Conservation (phyloP, 2,329 filamentous ascomycete species). For the Exserohilum rostratum region DNA sequence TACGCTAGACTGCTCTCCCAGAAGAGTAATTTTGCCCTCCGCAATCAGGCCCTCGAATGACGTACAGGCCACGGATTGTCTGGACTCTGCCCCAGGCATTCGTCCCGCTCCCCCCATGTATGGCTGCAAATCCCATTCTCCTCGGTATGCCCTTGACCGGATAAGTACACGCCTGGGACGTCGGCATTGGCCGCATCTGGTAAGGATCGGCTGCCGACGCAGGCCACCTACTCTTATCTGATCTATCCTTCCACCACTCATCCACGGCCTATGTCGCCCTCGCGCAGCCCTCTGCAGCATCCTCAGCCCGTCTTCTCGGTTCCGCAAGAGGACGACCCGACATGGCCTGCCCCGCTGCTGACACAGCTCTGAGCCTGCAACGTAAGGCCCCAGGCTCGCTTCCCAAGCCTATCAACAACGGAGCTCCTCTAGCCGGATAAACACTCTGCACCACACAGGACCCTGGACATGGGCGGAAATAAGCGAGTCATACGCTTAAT, state of each 20-base stretch:
- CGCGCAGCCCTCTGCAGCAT: constrained; percentile 1
- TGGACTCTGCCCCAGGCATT: neutral
- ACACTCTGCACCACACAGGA: constrained; percentile 2
- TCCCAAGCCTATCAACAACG: neutral
- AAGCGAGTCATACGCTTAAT: constrained; percentile 10
- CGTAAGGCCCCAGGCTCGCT: constrained; percentile 12
- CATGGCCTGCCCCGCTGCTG: constrained; percentile 24
- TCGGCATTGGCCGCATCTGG: constrained; percentile 9
- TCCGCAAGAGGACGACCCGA: constrained; percentile 14
- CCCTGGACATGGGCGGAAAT: constrained; percentile 6
- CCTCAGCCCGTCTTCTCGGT: constrained; percentile 2
- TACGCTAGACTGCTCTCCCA: constrained; percentile 8
- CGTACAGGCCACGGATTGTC: neutral
- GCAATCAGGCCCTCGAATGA: neutral
- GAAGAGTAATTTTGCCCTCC: constrained; percentile 7
- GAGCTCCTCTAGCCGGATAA: constrained; percentile 13
- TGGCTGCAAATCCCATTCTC: neutral
- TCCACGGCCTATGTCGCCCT: constrained; percentile 4
- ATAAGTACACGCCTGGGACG: constrained; percentile 2
- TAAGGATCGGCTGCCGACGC: constrained; percentile 15
- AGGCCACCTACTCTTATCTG: constrained; percentile 13
- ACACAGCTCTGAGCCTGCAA: constrained; percentile 20
- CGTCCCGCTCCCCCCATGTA: neutral
- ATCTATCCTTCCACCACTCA: constrained; percentile 5
- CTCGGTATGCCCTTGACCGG: constrained; percentile 7